Evolutionary conservation across 345 rosid species (phyloP).

Genomic region (Draba incana): DNA sequence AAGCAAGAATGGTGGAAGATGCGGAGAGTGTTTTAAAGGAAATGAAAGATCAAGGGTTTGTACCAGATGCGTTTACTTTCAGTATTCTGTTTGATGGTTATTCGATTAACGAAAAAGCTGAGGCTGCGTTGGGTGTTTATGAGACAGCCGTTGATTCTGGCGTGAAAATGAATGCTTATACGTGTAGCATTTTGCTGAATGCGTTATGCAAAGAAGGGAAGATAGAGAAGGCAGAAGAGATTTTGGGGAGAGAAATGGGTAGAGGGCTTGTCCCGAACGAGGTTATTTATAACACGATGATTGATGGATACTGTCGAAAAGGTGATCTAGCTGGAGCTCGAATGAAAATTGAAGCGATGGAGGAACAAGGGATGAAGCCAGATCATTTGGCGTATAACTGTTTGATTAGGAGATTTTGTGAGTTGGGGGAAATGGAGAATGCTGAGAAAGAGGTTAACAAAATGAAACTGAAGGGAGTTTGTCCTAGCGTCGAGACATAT

Average conservation of each 20-base stretch:
- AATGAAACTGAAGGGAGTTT: conserved; percentile 65
- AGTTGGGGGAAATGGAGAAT: conserved; percentile 58
- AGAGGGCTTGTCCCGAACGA: conserved; percentile 57
- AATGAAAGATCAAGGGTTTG: conserved; percentile 67
- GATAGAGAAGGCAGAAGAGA: conserved; percentile 64
- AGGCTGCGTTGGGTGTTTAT: conserved; percentile 54
- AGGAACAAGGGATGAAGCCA: conserved; percentile 59
- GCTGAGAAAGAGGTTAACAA: conserved; percentile 65
- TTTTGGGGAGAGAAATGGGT: conserved; percentile 51
- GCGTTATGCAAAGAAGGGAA: conserved; percentile 65
- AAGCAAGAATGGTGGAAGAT: conserved; percentile 59
- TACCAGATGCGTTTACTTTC: conserved; percentile 65
- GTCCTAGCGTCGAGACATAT: conserved; percentile 61
- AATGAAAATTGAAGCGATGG: conserved; percentile 57
- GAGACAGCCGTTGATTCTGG: conserved; percentile 50
- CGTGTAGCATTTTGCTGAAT: conserved; percentile 62
- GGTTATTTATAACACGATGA: conserved; percentile 61
- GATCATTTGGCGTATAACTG: conserved; percentile 60
- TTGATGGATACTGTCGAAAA: conserved; percentile 64
- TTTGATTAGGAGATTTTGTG: conserved; percentile 61
- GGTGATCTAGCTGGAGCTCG: conserved; percentile 59
- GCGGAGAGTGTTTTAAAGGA: conserved; percentile 57
- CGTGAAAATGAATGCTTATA: conserved; percentile 53
- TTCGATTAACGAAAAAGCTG: conserved; percentile 45
- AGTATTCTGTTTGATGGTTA: conserved; percentile 62